Evolutionary conservation across 1,284 basidiomycete species (phyloP).

Genomic region (Trichosporon ovoides): DNA sequence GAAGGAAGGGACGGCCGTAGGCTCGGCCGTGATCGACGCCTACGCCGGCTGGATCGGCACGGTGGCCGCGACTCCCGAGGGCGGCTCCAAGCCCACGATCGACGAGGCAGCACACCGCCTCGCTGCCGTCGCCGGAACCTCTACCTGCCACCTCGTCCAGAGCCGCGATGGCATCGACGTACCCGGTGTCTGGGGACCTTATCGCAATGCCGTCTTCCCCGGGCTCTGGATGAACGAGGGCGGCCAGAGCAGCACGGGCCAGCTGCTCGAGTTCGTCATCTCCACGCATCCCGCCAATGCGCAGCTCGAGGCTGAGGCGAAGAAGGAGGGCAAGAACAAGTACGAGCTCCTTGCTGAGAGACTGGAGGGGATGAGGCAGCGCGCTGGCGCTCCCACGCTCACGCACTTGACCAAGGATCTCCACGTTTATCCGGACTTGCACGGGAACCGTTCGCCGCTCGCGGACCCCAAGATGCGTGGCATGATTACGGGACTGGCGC

Average conservation of each 20-base stretch:
- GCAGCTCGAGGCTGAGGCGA: conserved; percentile 59
- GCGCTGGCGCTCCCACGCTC: conserved; percentile 58
- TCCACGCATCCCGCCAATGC: conserved; percentile 83
- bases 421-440: conserved; percentile 88
- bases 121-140: conserved; percentile 91
- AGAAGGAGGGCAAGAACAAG: conserved; percentile 49
- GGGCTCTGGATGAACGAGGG: conserved; percentile 99
- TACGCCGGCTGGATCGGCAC: conserved; percentile 99
- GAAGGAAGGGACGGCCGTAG: conserved; percentile 82
- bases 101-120: conserved; percentile 74
- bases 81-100: conserved; percentile 55
- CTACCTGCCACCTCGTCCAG: conserved; percentile 90
- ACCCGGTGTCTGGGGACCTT: conserved; percentile 74
- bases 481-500: conserved; percentile 77
- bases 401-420: conserved; percentile 84
- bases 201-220: conserved; percentile 73
- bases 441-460: conserved; percentile 91
- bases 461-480: conserved; percentile 92
- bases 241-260: conserved; percentile 96
- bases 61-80: conserved; percentile 70
- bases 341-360: conserved; percentile 65
- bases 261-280: conserved; percentile 92
- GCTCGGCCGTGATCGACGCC: conserved; percentile 93
- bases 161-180: conserved; percentile 76
- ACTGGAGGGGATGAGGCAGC: conserved; percentile 62